Conservation (phyloP, 768 basidiomycete species). For the Leucocoprinus leucothites region DNA sequence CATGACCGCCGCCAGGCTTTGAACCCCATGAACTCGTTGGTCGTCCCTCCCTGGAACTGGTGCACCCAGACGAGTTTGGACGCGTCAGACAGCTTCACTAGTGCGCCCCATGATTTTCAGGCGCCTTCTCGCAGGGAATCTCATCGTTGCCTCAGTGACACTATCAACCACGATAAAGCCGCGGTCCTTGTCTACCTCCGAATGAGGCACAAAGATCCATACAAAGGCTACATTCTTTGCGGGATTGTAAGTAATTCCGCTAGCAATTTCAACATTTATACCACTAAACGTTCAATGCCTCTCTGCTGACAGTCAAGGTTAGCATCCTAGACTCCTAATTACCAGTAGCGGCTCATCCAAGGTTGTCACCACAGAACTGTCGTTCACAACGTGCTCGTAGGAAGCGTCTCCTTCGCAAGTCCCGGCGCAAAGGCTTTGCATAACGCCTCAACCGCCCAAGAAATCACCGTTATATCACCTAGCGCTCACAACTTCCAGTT, state of each 20-base stretch:
- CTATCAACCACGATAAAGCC: slow-evolving; percentile 75
- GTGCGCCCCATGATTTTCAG: slow-evolving; percentile 32
- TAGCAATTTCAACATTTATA: slow-evolving; percentile 1
- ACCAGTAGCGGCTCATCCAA: not conserved
- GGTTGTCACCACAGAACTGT: slow-evolving; percentile 49
- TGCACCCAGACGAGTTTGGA: slow-evolving; percentile 76
- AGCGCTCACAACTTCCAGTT: slow-evolving; percentile 50
- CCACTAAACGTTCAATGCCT: slow-evolving; percentile 9
- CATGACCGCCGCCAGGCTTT: slow-evolving; percentile 44
- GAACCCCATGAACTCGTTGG: slow-evolving; percentile 73
- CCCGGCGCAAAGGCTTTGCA: slow-evolving; percentile 75
- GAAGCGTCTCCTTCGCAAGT: slow-evolving; percentile 75
- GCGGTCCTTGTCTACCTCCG: slow-evolving; percentile 77
- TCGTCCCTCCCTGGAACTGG: slow-evolving; percentile 66
- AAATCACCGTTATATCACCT: slow-evolving; percentile 72
- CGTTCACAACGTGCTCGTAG: slow-evolving; percentile 70
- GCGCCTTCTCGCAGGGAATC: not conserved
- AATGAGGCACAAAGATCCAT: slow-evolving; percentile 75
- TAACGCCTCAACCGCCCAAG: slow-evolving; percentile 80
- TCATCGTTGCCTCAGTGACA: slow-evolving; percentile 46
- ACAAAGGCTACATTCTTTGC: slow-evolving; percentile 73
- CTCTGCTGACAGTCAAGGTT: slow-evolving; percentile 17
- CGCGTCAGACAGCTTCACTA: slow-evolving; percentile 69
- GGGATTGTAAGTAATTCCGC: slow-evolving; percentile 53
- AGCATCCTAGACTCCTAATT: slow-evolving; percentile 14